Conservation (phyloP, 2,329 filamentous ascomycete genomes). For the Helminthosporium solani region DNA sequence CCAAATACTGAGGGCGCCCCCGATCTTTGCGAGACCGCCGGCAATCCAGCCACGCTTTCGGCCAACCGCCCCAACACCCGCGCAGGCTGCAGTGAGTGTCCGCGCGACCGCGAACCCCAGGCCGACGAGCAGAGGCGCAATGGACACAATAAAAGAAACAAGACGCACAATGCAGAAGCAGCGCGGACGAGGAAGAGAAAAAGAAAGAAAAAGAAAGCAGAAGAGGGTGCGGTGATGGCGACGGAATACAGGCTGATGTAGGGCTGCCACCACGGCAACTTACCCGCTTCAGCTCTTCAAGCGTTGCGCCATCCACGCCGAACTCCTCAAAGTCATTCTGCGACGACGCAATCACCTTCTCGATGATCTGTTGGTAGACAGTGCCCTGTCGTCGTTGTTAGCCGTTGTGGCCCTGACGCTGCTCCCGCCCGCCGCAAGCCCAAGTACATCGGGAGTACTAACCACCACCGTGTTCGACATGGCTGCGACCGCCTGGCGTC, state of each 20-base stretch:
- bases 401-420: conserved; percentile 21
- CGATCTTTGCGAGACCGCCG: conserved; percentile 37
- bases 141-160: conserved; percentile 7
- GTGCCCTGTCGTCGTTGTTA: conserved; percentile 55
- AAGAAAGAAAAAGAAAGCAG: conserved; percentile 1
- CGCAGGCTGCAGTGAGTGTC: conserved; percentile 28
- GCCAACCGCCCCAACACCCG: conserved; percentile 36
- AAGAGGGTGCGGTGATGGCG: conserved; percentile 16
- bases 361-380: conserved; percentile 89
- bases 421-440: background rate
- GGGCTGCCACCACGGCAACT: too few species aligned
- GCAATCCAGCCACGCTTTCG: conserved; percentile 48
- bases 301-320: conserved; percentile 81
- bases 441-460: conserved; percentile 29
- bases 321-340: conserved; percentile 96
- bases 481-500: conserved; percentile 1
- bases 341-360: conserved; percentile 64
- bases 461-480: conserved; percentile 45
- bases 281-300: conserved; percentile 87
- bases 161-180: conserved; percentile 9
- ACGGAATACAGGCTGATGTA: too few species aligned
- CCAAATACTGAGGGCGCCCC: conserved; percentile 48
- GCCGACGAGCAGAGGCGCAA: conserved; percentile 14
- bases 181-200: conserved; percentile 11
- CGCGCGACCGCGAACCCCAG: conserved; percentile 19